Evolutionary conservation across 2,329 filamentous ascomycete species (phyloP), one percentile per base, ranked within the genome.

Genomic region (Scopulariopsis brevicaulis): DNA sequence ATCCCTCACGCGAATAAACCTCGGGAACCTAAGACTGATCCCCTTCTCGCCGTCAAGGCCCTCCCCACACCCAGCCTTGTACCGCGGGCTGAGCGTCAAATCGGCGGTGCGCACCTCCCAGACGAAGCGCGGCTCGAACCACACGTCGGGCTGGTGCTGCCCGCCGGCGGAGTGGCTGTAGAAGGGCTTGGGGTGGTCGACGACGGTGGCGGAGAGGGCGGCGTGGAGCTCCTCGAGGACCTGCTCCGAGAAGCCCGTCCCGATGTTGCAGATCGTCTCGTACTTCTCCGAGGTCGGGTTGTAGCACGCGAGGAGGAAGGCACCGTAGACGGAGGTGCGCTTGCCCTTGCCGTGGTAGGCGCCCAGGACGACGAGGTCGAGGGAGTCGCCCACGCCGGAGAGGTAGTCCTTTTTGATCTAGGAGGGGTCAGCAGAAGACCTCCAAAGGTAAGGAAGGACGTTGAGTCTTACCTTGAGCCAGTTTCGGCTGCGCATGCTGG

Each of bases 71-170:
- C 89, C 94, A n/a, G 94, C 94, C 73, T 92, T 90, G 73, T 99
- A 99, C 46, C 92, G 79, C 28, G 94, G 94, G 64, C 87, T 93
- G 24, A 99, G 80, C 1, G 94, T 97, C 65, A 99, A 72, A 76
- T 99, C 94, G 1, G 94, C 94, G 14, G 93, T 96, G 77, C 93
- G 96, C 64, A 99, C 92, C 73, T 99, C 94, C 94, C 94, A 99
- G 1, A 99, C 94, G 65, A 87, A 86, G 50, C 85, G 84, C 15
- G 94, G 90, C 77, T 99, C 94, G 69, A 99, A 94, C 94, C 94
- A 99, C 43, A 99, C 91, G 70, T 99, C 94, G 1, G 94, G 94
- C 70, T 99, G 94, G 69, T 97, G 91, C 73, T 96, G 93, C 55
- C 85, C 84, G 55, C 89, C 90, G 0, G 80, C 75, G 4, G 88